A percentile compares a stretch with the other conserved stretches of the same genome.
These are phyloP conservation scores for Aspergillus novofumigatus DNA, from an alignment of 2,329 filamentous ascomycete species.

Conservation along the genomic window DNA sequence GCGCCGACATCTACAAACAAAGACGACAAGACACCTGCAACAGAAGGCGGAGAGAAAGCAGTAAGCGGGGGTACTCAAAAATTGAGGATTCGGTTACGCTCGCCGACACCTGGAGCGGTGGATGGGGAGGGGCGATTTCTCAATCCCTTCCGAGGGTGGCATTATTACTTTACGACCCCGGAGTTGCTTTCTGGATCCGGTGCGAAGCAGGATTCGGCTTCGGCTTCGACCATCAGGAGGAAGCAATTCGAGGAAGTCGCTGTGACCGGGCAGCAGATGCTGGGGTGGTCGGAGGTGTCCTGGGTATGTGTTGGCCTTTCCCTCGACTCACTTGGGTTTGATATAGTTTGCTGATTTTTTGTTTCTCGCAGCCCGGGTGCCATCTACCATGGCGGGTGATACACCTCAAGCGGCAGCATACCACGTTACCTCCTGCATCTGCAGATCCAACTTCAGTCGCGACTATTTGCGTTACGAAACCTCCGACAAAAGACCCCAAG, in stretches of 20 bases:
- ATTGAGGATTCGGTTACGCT: constrained; percentile 36
- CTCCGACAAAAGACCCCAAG: constrained; percentile 22
- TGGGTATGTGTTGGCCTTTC: constrained; percentile 30
- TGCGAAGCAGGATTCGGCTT: constrained; percentile 10
- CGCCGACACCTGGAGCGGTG: constrained; percentile 31
- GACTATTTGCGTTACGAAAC: constrained; percentile 19
- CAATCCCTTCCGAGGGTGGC: constrained; percentile 39
- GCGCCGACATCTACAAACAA: constrained; percentile 7
- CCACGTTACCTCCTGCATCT: constrained; percentile 22
- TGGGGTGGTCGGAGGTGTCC: constrained; percentile 24
- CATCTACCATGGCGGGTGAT: constrained; percentile 40
- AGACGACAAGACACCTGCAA: neutral
- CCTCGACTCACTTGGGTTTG: neutral
- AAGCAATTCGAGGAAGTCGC: constrained; percentile 35
- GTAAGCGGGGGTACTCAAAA: constrained; percentile 28
- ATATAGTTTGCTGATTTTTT: constrained; percentile 1
- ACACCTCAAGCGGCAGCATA: constrained; percentile 32
- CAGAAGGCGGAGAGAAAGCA: neutral
- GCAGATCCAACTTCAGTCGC: constrained; percentile 11
- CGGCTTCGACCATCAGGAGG: constrained; percentile 16
- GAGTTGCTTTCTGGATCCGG: constrained; percentile 19
- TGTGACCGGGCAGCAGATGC: constrained; percentile 31
- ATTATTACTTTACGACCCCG: constrained; percentile 39
- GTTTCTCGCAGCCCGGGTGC: constrained; percentile 32
- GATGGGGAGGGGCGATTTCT: constrained; percentile 34